Conservation (phyloP, 768 basidiomycete genomes). For the Rickenella mellea region DNA sequence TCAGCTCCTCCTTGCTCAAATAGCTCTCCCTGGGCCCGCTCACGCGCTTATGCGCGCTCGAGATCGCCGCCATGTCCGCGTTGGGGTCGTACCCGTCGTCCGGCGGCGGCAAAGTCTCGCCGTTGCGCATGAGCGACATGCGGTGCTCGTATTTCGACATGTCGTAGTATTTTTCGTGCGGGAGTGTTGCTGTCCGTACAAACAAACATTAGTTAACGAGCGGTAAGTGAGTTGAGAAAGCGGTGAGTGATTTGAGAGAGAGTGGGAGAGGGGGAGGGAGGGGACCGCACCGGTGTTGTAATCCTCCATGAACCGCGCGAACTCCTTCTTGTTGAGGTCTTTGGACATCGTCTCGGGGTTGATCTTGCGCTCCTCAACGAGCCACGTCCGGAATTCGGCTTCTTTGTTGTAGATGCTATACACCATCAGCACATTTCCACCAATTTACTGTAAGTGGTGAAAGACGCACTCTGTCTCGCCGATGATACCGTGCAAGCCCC, state of each 20-base stretch:
- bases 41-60: conserved; percentile 60
- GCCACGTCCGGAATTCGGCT: conserved; percentile 85
- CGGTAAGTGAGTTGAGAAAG: conserved; percentile 1
- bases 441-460: conserved; percentile 2
- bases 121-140: conserved; percentile 78
- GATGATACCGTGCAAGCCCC: conserved; percentile 89
- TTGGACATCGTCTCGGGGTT: conserved; percentile 86
- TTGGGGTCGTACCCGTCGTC: conserved; percentile 74
- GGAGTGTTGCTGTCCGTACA: conserved; percentile 79
- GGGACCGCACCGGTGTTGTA: conserved; percentile 64
- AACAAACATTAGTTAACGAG: not conserved
- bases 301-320: conserved; percentile 73
- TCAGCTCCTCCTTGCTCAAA: conserved; percentile 68
- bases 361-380: conserved; percentile 84
- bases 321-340: conserved; percentile 81
- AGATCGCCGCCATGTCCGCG: conserved; percentile 75
- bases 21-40: conserved; percentile 61
- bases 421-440: not conserved
- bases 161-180: conserved; percentile 93
- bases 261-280: not conserved
- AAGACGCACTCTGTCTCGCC: conserved; percentile 69
- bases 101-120: conserved; percentile 66
- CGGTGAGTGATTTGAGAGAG: conserved; percentile 1
- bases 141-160: conserved; percentile 78
- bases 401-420: conserved; percentile 71